These are phyloP conservation scores for Blastobotrys serpentis DNA, from an alignment of 1,139 yeast genomes.

Conservation along the genomic window DNA sequence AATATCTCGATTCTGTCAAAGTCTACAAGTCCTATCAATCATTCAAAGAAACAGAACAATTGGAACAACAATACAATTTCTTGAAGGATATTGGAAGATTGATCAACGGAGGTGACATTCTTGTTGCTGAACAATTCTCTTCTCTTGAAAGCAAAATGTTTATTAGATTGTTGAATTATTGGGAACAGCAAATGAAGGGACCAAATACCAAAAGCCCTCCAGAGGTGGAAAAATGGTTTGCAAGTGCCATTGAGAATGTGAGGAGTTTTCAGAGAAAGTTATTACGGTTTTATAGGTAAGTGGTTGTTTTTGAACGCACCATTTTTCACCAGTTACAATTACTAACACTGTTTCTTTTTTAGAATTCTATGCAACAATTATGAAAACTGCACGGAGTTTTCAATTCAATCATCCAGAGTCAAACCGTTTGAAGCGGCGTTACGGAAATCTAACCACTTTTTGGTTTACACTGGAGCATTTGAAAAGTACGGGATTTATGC, in stretches of 20 bases:
- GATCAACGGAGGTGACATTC: slow-evolving; percentile 82
- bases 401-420: slow-evolving; percentile 51
- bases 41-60: slow-evolving; percentile 87
- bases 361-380: slow-evolving; percentile 64
- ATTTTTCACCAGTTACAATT: background rate
- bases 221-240: slow-evolving; percentile 76
- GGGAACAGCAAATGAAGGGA: slow-evolving; percentile 66
- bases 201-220: slow-evolving; percentile 55
- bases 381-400: slow-evolving; percentile 72
- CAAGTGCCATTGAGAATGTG: slow-evolving; percentile 78
- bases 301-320: background rate
- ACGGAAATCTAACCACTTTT: slow-evolving; percentile 67
- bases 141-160: slow-evolving; percentile 64
- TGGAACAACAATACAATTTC: slow-evolving; percentile 71
- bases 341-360: slow-evolving; percentile 9
- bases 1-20: slow-evolving; percentile 74
- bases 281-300: slow-evolving; percentile 63
- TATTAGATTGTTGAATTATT: slow-evolving; percentile 65
- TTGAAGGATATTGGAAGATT: slow-evolving; percentile 69
- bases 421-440: slow-evolving; percentile 57
- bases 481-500: slow-evolving; percentile 76
- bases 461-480: slow-evolving; percentile 71
- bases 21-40: slow-evolving; percentile 58
- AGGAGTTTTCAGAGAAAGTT: slow-evolving; percentile 84
- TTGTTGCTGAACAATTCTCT: slow-evolving; percentile 70